These are phyloP conservation scores for Platanus orientalis DNA, from an alignment of 164 flowering plant genomes.

Conservation along the genomic window DNA sequence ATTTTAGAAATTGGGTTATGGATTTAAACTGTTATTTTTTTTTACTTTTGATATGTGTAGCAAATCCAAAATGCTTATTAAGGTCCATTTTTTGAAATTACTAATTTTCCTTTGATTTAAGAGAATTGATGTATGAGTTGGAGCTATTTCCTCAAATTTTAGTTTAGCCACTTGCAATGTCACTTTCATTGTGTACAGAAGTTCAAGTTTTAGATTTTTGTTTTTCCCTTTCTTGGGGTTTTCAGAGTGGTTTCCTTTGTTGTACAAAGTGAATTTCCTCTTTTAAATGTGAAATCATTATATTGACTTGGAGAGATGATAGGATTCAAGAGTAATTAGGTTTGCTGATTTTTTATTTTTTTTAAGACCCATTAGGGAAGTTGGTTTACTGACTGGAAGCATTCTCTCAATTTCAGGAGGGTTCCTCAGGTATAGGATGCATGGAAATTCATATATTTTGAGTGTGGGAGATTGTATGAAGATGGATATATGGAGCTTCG, in stretches of 20 bases:
- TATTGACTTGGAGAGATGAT: not conserved
- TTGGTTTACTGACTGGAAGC: constrained; percentile 16
- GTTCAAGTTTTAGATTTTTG: not conserved
- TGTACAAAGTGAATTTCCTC: not conserved
- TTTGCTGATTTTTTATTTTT: not conserved
- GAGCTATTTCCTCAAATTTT: not conserved
- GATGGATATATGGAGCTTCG: constrained; percentile 54
- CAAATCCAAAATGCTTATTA: not conserved
- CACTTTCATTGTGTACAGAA: not conserved
- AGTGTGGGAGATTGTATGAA: constrained; percentile 20
- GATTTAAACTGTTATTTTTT: not conserved
- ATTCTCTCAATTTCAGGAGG: constrained; percentile 24
- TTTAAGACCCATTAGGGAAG: not conserved
- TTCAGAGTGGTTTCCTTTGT: not conserved
- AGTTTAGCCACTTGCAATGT: not conserved
- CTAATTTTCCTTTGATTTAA: not conserved
- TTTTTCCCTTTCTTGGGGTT: not conserved
- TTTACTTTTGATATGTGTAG: not conserved
- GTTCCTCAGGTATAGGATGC: constrained; percentile 21
- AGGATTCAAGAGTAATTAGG: not conserved
- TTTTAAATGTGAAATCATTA: not conserved
- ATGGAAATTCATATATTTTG: constrained; percentile 20
- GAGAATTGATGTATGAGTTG: not conserved
- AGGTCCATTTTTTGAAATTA: not conserved
- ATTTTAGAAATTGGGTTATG: constrained; percentile 1